These are phyloP conservation scores for Cryptosporidium meleagridis DNA, from an alignment of 169 alveolate species.

Conservation along the genomic window DNA sequence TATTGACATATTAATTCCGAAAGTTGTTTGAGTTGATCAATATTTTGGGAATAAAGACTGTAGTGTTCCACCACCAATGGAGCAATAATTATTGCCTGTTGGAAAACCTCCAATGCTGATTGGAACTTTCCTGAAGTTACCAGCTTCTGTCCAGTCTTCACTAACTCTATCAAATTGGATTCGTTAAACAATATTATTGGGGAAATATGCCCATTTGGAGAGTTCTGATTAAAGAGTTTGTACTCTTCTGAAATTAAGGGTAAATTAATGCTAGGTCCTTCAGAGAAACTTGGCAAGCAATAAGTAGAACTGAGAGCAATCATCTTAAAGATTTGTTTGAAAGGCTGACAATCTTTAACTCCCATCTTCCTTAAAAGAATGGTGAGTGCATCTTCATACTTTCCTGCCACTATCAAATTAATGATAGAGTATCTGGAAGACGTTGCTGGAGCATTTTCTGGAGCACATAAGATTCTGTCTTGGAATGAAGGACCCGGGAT, in stretches of 20 bases:
- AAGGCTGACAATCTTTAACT: conserved; percentile 30
- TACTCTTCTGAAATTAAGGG: conserved; percentile 39
- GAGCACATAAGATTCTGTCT: conserved; percentile 30
- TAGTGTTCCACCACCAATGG: conserved; percentile 57
- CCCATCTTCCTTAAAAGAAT: conserved; percentile 49
- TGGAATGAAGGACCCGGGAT: conserved; percentile 6
- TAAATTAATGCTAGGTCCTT: conserved; percentile 7
- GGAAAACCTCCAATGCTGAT: conserved; percentile 74
- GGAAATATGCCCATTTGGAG: conserved; percentile 71
- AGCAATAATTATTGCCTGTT: conserved; percentile 67
- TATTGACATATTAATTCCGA: conserved; percentile 25
- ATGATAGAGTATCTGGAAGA: conserved; percentile 54
- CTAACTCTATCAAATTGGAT: conserved; percentile 71
- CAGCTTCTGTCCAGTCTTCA: conserved; percentile 78
- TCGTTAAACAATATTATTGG: conserved; percentile 59
- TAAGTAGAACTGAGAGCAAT: conserved; percentile 56
- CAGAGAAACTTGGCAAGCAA: conserved; percentile 48
- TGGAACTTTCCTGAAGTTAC: conserved; percentile 78
- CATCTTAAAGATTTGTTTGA: conserved; percentile 31
- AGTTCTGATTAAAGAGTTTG: conserved; percentile 26
- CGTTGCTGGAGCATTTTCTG: conserved; percentile 41
- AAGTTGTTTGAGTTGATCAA: conserved; percentile 47
- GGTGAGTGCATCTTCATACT: conserved; percentile 38
- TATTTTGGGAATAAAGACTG: conserved; percentile 9
- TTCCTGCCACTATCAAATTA: conserved; percentile 40